Evolutionary conservation across 225 moss, liverwort and hornwort species (phyloP).

Genomic region (Bryoerythrophyllum caledonicum): DNA sequence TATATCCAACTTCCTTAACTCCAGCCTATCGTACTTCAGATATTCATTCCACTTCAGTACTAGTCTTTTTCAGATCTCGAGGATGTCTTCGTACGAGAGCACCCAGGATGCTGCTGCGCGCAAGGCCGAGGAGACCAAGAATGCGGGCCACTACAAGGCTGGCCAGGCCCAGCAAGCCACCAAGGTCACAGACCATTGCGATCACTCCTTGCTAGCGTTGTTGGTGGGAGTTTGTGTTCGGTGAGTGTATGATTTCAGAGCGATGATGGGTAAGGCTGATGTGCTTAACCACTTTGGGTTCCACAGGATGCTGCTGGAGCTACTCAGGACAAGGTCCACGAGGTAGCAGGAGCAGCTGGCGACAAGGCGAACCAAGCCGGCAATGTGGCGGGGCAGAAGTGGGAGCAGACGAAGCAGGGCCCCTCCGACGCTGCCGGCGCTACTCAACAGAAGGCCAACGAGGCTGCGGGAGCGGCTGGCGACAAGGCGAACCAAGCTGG

Average conservation of each 20-base stretch:
- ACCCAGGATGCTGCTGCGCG: background rate
- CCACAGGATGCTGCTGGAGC: background rate
- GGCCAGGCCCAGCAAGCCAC: slow-evolving; percentile 2
- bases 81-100: slow-evolving; percentile 5
- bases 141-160: background rate
- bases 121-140: slow-evolving; percentile 5
- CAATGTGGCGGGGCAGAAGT: background rate
- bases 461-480: background rate
- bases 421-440: background rate
- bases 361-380: background rate
- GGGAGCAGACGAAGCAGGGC: background rate
- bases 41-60: too few species aligned
- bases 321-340: background rate
- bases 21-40: background rate
- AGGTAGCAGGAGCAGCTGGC: background rate
- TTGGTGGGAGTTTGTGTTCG: background rate
- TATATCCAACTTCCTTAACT: too few species aligned
- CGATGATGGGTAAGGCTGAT: background rate
- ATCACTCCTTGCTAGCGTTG: too few species aligned
- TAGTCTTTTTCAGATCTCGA: background rate
- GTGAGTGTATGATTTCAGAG: background rate
- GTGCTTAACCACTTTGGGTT: too few species aligned
- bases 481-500: background rate
- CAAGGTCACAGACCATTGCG: background rate
- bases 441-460: background rate